These are phyloP conservation scores for Grifola frondosa DNA, from an alignment of 1,284 basidiomycete species.

Conservation along the genomic window DNA sequence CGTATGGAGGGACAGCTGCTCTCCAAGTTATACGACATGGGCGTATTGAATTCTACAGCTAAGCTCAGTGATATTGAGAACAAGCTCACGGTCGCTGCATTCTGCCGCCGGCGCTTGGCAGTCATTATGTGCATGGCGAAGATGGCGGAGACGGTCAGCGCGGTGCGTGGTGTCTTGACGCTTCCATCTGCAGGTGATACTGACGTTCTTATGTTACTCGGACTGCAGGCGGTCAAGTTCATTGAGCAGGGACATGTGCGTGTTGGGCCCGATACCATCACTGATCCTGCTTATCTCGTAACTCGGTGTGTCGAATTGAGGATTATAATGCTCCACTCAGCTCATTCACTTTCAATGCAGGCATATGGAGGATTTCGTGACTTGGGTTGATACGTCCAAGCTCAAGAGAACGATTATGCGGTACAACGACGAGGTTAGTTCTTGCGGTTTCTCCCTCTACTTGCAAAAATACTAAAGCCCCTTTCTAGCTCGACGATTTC, in stretches of 20 bases:
- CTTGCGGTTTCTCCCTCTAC: background rate
- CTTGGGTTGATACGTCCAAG: constrained; percentile 98
- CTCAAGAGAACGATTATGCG: constrained; percentile 94
- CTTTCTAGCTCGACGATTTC: constrained; percentile 83
- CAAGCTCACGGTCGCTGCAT: constrained; percentile 93
- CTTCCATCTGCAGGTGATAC: background rate
- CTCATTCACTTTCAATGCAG: constrained; percentile 36
- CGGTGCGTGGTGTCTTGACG: constrained; percentile 54
- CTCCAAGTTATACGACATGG: constrained; percentile 97
- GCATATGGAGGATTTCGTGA: constrained; percentile 99
- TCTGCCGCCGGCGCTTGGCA: constrained; percentile 89
- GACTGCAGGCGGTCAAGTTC: constrained; percentile 84
- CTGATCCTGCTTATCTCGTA: constrained; percentile 95
- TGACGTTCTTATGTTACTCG: background rate
- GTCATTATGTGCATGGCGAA: constrained; percentile 92
- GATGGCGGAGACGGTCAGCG: constrained; percentile 95
- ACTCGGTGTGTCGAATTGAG: constrained; percentile 72
- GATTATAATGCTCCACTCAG: background rate
- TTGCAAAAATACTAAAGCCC: constrained; percentile 4
- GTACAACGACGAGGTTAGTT: constrained; percentile 93
- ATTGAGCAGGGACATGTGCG: constrained; percentile 98
- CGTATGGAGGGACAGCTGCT: constrained; percentile 88
- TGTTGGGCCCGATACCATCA: constrained; percentile 94
- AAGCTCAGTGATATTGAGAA: constrained; percentile 93
- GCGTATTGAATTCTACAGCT: constrained; percentile 77